Conservation (phyloP, 129 eudicot species). For the Arctium minus region DNA sequence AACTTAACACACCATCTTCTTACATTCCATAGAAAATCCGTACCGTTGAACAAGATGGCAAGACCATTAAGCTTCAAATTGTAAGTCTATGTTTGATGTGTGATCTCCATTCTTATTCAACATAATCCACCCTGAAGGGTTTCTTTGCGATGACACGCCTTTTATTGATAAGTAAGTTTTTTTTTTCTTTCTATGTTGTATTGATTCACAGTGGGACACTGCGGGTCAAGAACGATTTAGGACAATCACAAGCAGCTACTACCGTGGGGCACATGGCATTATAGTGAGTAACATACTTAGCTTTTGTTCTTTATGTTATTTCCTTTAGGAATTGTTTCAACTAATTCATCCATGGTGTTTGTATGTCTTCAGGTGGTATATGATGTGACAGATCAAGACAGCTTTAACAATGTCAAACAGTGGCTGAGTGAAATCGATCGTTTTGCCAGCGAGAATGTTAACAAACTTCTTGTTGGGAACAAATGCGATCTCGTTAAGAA, state of each 20-base stretch:
- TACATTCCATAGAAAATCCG: conserved; percentile 60
- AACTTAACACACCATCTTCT: neutral
- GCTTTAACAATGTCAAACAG: conserved; percentile 85
- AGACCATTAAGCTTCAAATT: conserved; percentile 85
- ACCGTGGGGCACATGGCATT: conserved; percentile 94
- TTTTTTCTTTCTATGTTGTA: neutral
- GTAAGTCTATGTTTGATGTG: conserved; percentile 33
- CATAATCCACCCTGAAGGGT: neutral
- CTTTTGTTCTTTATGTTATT: conserved; percentile 1
- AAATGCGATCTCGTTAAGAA: conserved; percentile 52
- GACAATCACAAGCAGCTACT: conserved; percentile 90
- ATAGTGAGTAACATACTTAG: conserved; percentile 48
- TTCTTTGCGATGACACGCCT: neutral
- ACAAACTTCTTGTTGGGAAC: conserved; percentile 82
- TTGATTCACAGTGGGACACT: conserved; percentile 71
- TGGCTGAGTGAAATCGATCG: conserved; percentile 89
- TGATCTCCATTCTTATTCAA: neutral
- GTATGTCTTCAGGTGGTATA: conserved; percentile 52
- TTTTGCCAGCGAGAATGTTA: conserved; percentile 74
- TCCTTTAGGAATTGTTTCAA: neutral
- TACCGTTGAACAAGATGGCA: conserved; percentile 91
- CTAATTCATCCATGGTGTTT: neutral
- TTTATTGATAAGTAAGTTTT: neutral
- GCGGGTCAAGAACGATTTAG: conserved; percentile 96
- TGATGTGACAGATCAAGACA: conserved; percentile 77